Conservation (phyloP, 2,329 filamentous ascomycete species). For the Ceratocystis diversiconidia region DNA sequence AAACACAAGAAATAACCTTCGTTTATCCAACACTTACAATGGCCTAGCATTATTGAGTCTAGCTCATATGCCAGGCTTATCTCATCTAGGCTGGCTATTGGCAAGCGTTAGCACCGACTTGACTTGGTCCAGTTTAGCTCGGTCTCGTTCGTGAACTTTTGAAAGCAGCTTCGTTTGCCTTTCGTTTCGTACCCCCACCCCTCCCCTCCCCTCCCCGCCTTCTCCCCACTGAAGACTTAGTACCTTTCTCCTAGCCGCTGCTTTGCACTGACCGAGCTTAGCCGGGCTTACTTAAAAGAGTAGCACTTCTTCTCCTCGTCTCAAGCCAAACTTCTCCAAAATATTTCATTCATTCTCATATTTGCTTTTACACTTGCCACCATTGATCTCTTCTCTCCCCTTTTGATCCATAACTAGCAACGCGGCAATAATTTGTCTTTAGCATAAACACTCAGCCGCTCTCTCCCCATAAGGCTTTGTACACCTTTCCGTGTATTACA, state of each 20-base stretch:
- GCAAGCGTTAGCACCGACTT: neutral
- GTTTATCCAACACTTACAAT: too few species aligned
- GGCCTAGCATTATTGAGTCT: neutral
- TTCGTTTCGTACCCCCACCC: neutral
- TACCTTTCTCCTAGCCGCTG: neutral
- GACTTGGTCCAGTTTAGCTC: neutral
- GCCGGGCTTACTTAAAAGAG: conserved; percentile 8
- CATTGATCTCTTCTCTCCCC: neutral
- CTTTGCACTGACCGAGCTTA: neutral
- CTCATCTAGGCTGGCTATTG: neutral
- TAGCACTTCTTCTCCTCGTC: neutral
- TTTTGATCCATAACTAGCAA: neutral
- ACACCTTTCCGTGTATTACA: conserved; percentile 1
- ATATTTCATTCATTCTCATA: neutral
- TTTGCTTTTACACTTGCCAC: neutral
- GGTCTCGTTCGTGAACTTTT: neutral
- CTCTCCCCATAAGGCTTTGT: neutral
- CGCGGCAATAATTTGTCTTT: neutral
- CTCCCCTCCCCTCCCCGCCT: neutral
- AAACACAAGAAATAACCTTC: too few species aligned
- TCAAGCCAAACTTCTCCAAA: neutral
- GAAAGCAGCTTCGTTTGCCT: neutral
- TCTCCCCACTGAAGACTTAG: neutral
- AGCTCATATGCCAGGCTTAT: neutral
- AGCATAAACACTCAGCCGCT: neutral